Base-by-base conservation (phyloP, 441 rosid genomes). In the Arabidopsis lyrata region DNA sequence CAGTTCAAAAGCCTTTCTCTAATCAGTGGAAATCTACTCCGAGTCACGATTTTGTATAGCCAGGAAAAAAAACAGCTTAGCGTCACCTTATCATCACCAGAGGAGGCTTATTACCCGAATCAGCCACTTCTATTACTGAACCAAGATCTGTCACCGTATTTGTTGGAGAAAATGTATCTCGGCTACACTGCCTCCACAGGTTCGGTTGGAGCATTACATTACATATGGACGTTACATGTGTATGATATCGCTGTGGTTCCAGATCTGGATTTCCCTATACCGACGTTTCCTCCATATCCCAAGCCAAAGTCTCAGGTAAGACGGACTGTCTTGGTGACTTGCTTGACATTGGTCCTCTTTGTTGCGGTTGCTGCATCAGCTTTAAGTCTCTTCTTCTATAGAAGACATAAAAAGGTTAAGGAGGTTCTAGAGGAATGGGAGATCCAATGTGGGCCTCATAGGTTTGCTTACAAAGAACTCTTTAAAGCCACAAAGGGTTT, bases 381-480 rank as follows among this genome's bases (percentile, higher is more conserved):
- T 48, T 2, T 59, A 14, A 39, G 31, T 31, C 0, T 66, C 2
- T 74, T 57, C 53, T 49, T 58, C 7, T 74, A 66, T 48, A 48
- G 2, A 24, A 74, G 14, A 15, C 73, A 66, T 12, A 50, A 58
- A 3, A 49, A 77, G 56, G 85, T 87, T 3, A 73, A 32, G 63
- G 79, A 78, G 49, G 39, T 68, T 39, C 27, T 78, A 3, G 70
- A 74, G 59, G 82, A 78, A 15, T 78, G 79, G 78, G 82, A 78
- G 20, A 48, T 78, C 0, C 27, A 64, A 2, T 73, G 49, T 47
- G 72, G 82, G 0, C 82, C 82, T 38, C 79, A 74, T 18, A 69
- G 82, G 32, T 73, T 78, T 74, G 0, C 38, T 2, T 78, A 68
- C 47, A 73, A 35, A 1, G 78, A 78, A 47, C 66, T 78, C 4